phyloP scores from a whole-genome alignment of 2,329 filamentous ascomycete species.

The Juglanconis sp. region DNA sequence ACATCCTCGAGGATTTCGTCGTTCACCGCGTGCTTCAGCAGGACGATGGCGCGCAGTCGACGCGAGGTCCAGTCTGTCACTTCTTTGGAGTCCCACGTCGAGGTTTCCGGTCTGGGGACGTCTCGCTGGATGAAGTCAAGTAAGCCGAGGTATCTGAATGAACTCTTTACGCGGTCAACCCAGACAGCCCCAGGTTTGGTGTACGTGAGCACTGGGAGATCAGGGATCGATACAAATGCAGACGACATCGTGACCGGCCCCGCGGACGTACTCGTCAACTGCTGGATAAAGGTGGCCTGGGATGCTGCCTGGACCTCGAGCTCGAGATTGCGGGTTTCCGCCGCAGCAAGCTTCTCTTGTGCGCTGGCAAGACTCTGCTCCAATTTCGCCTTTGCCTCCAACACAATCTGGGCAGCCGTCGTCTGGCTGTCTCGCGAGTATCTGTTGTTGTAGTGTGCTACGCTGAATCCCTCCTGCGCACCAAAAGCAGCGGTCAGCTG shows the following conservation, averaged over 20 bases:
- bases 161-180: conserved; percentile 9
- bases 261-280: background rate
- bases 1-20: conserved; percentile 17
- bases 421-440: background rate
- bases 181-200: conserved; percentile 6
- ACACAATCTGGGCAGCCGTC: background rate
- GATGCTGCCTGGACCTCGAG: background rate
- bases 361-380: background rate
- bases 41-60: conserved; percentile 7
- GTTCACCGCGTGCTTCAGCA: conserved; percentile 14
- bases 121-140: conserved; percentile 14
- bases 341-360: background rate
- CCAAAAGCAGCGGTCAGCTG: background rate
- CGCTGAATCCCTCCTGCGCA: background rate
- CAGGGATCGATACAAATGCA: background rate
- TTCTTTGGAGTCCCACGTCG: background rate
- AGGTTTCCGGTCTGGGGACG: background rate
- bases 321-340: background rate
- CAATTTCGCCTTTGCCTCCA: background rate
- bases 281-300: background rate
- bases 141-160: conserved; percentile 14
- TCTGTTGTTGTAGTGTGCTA: background rate
- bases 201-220: conserved; percentile 12
- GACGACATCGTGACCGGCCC: background rate
- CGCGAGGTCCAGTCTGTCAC: background rate